Percentiles rank a stretch among this genome's conserved stretches.
Conservation (phyloP, 306 rosid species). For the Prunus salicina region DNA sequence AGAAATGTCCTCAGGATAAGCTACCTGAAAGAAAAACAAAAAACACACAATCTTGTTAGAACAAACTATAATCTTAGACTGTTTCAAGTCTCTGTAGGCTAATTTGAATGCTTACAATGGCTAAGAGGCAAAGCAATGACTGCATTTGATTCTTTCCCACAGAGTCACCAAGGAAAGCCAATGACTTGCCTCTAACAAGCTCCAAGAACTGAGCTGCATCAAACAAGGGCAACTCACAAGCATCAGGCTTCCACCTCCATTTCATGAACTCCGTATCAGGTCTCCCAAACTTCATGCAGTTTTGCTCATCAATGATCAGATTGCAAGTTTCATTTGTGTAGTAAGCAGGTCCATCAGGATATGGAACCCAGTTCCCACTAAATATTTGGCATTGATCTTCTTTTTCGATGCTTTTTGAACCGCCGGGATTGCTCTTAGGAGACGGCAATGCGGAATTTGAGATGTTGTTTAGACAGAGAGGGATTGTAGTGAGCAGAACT, state of each 20-base stretch:
- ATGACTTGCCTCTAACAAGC: constrained; percentile 62
- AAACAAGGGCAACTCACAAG: constrained; percentile 68
- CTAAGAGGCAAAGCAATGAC: constrained; percentile 76
- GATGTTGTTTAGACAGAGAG: constrained; percentile 35
- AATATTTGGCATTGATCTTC: constrained; percentile 51
- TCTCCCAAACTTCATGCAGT: constrained; percentile 82
- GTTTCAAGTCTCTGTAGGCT: not conserved
- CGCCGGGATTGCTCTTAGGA: constrained; percentile 17
- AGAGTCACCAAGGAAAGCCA: constrained; percentile 88
- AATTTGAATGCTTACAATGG: constrained; percentile 27
- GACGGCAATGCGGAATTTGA: constrained; percentile 27
- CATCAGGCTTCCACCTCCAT: constrained; percentile 94
- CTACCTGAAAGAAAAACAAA: constrained; percentile 45
- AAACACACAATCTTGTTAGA: not conserved
- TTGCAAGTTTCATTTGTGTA: constrained; percentile 64
- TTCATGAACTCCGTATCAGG: constrained; percentile 57
- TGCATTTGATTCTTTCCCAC: constrained; percentile 83
- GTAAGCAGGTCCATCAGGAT: constrained; percentile 40
- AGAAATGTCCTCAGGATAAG: constrained; percentile 61
- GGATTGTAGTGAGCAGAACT: constrained; percentile 24
- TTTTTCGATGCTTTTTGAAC: constrained; percentile 11
- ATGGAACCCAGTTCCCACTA: constrained; percentile 70
- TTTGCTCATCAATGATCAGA: constrained; percentile 61
- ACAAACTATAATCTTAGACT: not conserved
- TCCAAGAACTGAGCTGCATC: constrained; percentile 67